These are phyloP conservation scores for Fusarium verticillioides DNA, from an alignment of 2,329 filamentous ascomycete genomes.

Conservation along the genomic window DNA sequence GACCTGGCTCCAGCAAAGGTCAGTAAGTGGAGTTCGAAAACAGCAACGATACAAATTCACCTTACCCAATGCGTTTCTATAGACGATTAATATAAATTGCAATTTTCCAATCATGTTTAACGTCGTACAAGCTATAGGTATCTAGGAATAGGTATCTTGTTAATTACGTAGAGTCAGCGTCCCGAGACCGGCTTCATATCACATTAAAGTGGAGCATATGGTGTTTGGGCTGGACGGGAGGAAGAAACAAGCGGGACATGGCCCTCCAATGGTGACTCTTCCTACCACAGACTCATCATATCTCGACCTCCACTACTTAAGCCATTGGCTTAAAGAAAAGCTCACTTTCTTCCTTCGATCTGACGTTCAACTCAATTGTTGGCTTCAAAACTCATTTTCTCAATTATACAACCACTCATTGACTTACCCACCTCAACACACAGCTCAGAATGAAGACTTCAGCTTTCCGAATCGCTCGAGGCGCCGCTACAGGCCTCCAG, in stretches of 20 bases:
- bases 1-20: not conserved
- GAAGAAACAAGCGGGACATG: not conserved
- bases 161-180: not conserved
- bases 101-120: not conserved
- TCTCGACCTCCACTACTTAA: constrained; percentile 17
- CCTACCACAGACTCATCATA: constrained; percentile 19
- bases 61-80: not conserved
- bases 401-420: not conserved
- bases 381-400: not conserved
- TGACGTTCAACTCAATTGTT: constrained; percentile 6
- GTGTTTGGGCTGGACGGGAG: constrained; percentile 2
- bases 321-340: constrained; percentile 18
- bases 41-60: no score
- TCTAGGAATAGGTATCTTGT: no score
- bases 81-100: not conserved
- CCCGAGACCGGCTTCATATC: constrained; percentile 21
- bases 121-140: not conserved
- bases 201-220: constrained; percentile 13
- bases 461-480: constrained; percentile 49
- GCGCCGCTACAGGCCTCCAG: constrained; percentile 52
- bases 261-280: constrained; percentile 33
- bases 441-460: constrained; percentile 49
- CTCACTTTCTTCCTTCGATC: constrained; percentile 11
- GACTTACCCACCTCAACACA: not conserved
- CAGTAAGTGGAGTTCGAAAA: not conserved